Base-by-base conservation (phyloP, 129 eudicot species). In the Chrysanthemum seticuspe region DNA sequence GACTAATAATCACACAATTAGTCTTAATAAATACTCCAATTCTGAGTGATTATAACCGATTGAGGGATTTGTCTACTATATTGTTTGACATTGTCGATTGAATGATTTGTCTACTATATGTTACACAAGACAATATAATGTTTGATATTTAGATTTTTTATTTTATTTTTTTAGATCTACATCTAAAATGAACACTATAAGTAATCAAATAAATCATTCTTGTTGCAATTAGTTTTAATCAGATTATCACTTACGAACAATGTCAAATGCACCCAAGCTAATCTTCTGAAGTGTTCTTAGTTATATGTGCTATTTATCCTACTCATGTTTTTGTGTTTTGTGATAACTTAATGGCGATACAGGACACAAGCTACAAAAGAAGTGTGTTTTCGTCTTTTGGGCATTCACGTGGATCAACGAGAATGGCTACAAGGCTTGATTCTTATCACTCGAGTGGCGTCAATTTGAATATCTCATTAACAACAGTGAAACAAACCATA, bases 291-390 rank as follows among this genome's bases (percentile, higher is more conserved):
- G 47, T 18, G 15, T 19, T 12, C 13, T 23, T 62, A 13, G 23
- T 64, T 47, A 6, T 59, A 6, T 68, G 19, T 8, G 14, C 45
- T 14, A 3, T 48, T 16, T 47, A 49, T 34, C 52, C 0, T 36
- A 11, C 52, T 63, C 11, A 27, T 19, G 16, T 64, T n/a, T 18
- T 18, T 49, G 4, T 71, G 57, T 59, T 21, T 34, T 19, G 49
- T 60, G 5, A 45, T 67, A 58, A 72, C 60, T 77, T 1, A 5
- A 62, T 58, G 76, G 31, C 6, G 34, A 34, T 78, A 31, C 72
- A 85, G 95, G 90, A 79, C 76, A 67, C 72, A 48, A 55, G 79
- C 70, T 74, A 72, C 47, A 78, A 82, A 74, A 75, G 74, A 76
- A 82, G 78, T 66, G 29, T 78, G 47, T 69, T 78, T 66, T 82